A percentile compares a stretch with the other conserved stretches of the same genome.
Conservation (phyloP, 306 rosid species). For the Betula pendula region DNA sequence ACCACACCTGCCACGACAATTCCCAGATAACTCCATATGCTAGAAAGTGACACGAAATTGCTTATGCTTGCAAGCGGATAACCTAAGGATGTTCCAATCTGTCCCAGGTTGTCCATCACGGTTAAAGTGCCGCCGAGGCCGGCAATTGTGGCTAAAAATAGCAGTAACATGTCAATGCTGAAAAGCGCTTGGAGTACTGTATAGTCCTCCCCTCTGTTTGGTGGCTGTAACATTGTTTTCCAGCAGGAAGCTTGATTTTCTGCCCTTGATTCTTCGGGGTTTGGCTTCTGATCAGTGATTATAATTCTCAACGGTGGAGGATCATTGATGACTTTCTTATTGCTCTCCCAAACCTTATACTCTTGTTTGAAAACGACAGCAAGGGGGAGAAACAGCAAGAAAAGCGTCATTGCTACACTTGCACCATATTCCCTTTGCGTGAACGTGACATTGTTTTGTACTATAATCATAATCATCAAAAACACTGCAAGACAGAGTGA, state of each 20-base stretch:
- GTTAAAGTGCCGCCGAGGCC: constrained; percentile 57
- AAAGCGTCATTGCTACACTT: constrained; percentile 41
- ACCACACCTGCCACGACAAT: constrained; percentile 45
- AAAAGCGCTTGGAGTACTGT: constrained; percentile 57
- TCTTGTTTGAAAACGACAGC: constrained; percentile 44
- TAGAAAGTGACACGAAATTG: constrained; percentile 50
- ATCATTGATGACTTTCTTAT: not conserved
- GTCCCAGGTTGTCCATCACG: constrained; percentile 54
- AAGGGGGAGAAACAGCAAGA: constrained; percentile 45
- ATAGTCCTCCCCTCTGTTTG: constrained; percentile 54
- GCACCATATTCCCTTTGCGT: constrained; percentile 35
- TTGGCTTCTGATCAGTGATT: not conserved
- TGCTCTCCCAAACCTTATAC: constrained; percentile 29
- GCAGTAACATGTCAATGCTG: constrained; percentile 51
- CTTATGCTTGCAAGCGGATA: constrained; percentile 40
- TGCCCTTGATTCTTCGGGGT: not conserved
- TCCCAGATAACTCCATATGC: constrained; percentile 67
- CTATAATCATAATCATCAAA: constrained; percentile 49
- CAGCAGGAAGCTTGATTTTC: constrained; percentile 36
- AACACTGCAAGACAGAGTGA: constrained; percentile 70
- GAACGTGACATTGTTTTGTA: constrained; percentile 29
- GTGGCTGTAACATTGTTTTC: constrained; percentile 40
- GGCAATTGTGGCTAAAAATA: constrained; percentile 44
- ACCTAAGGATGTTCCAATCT: constrained; percentile 39
- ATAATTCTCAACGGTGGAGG: constrained; percentile 21